Conservation (phyloP, 73 alveolate species). For the Effrenium voratum region DNA sequence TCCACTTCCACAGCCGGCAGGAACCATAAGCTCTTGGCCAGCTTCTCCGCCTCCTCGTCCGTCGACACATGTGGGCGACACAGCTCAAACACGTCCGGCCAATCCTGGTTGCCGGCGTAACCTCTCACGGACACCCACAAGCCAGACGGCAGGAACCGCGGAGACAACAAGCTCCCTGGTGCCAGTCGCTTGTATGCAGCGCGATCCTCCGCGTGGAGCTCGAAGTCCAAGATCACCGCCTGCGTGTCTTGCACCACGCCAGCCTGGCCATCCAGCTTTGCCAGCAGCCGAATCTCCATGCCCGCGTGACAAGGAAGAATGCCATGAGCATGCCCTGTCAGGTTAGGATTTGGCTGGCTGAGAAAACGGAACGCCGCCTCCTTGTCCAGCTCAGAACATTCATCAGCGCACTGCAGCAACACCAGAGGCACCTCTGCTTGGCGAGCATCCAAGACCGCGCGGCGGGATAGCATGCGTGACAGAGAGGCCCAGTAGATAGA, state of each 20-base stretch:
- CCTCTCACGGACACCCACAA: too few species aligned
- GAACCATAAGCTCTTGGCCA: too few species aligned
- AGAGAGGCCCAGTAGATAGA: slow-evolving; percentile 1
- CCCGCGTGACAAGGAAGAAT: slow-evolving; percentile 20
- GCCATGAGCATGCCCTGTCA: slow-evolving; percentile 21
- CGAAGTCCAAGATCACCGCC: slow-evolving; percentile 1
- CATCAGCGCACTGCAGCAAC: slow-evolving; percentile 29
- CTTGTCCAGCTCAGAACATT: background rate
- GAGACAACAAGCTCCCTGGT: background rate
- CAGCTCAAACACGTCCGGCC: too few species aligned
- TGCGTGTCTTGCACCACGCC: slow-evolving; percentile 30
- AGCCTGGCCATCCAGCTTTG: background rate
- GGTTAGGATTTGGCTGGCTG: slow-evolving; percentile 3
- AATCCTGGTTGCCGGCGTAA: too few species aligned
- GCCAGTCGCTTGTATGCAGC: background rate
- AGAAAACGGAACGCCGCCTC: background rate
- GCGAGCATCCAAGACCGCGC: background rate
- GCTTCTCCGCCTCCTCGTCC: too few species aligned
- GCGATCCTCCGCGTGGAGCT: background rate
- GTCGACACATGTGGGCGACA: too few species aligned
- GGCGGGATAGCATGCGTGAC: slow-evolving; percentile 5
- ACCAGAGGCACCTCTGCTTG: background rate
- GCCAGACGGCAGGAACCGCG: too few species aligned
- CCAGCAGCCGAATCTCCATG: background rate
- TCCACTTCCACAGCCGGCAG: too few species aligned